A percentile compares a stretch with the other conserved stretches of the same genome.
These are phyloP conservation scores for Artemisia argyi DNA, from an alignment of 129 eudicot genomes.

Conservation along the genomic window DNA sequence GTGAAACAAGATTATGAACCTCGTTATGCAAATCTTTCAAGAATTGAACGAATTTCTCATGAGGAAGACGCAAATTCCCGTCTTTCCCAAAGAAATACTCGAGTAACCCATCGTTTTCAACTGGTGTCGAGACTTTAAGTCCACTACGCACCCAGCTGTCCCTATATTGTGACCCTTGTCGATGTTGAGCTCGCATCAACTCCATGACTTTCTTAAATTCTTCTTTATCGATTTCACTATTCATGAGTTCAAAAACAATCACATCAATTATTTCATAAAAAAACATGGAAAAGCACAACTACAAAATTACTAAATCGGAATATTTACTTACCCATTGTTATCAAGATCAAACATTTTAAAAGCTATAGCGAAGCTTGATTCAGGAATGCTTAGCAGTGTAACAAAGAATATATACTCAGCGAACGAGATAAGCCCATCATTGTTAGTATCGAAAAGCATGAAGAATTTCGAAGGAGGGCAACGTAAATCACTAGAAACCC, in stretches of 20 bases:
- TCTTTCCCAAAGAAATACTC: conserved; percentile 91
- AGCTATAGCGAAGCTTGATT: conserved; percentile 83
- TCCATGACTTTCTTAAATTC: conserved; percentile 92
- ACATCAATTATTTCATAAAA: not conserved
- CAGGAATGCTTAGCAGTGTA: conserved; percentile 84
- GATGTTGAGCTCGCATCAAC: conserved; percentile 71
- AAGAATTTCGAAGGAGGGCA: conserved; percentile 80
- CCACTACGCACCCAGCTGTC: conserved; percentile 58
- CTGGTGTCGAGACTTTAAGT: conserved; percentile 66
- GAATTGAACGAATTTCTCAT: conserved; percentile 67
- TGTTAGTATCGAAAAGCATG: conserved; percentile 89
- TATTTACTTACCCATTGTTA: conserved; percentile 57
- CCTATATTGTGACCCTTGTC: conserved; percentile 76
- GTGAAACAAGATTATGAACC: conserved; percentile 29
- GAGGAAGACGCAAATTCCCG: conserved; percentile 59
- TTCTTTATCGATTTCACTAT: conserved; percentile 69
- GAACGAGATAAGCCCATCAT: conserved; percentile 85
- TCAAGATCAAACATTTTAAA: conserved; percentile 95
- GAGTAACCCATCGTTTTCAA: conserved; percentile 74
- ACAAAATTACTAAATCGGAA: not conserved
- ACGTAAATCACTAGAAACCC: conserved; percentile 44
- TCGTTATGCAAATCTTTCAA: conserved; percentile 78
- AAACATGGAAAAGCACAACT: not conserved
- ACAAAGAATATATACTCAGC: conserved; percentile 95
- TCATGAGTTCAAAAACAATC: not conserved